These are phyloP conservation scores for Pyrenophora teres DNA, from an alignment of 2,329 filamentous ascomycete genomes.

Conservation along the genomic window DNA sequence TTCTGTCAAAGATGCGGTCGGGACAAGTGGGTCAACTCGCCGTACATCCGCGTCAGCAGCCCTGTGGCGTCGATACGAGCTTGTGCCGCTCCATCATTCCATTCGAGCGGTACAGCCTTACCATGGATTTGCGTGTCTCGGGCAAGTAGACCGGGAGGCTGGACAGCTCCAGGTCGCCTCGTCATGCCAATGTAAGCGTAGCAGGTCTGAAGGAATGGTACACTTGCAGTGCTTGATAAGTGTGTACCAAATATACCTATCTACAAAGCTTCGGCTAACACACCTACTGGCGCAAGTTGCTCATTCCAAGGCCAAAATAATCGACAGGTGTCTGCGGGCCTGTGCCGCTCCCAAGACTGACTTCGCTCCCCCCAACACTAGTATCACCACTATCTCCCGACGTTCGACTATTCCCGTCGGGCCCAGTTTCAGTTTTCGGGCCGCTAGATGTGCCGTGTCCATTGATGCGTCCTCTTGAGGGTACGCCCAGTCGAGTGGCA, in stretches of 20 bases:
- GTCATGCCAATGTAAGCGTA: not conserved
- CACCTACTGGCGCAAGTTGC: slow-evolving; percentile 5
- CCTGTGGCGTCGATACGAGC: slow-evolving; percentile 13
- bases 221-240: not conserved
- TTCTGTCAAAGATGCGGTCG: not conserved
- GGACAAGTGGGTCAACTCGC: not conserved
- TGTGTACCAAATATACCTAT: not conserved
- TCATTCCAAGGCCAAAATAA: slow-evolving; percentile 30
- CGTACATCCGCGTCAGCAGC: slow-evolving; percentile 15
- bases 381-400: slow-evolving; percentile 23
- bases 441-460: not conserved
- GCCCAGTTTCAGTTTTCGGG: slow-evolving; percentile 1
- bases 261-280: not conserved
- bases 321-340: slow-evolving; percentile 17
- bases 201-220: not conserved
- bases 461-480: slow-evolving; percentile 16
- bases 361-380: slow-evolving; percentile 20
- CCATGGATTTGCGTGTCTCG: not conserved
- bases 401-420: slow-evolving; percentile 4
- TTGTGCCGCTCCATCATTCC: not conserved
- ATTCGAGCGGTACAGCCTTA: not conserved
- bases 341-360: slow-evolving; percentile 19
- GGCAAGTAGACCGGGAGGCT: not conserved
- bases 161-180: not conserved
- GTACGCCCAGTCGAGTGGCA: slow-evolving; percentile 35